Percentiles rank a stretch among this genome's conserved stretches.
Conservation (phyloP, 352 stramenopile species). For the Blastocystis sp. region DNA sequence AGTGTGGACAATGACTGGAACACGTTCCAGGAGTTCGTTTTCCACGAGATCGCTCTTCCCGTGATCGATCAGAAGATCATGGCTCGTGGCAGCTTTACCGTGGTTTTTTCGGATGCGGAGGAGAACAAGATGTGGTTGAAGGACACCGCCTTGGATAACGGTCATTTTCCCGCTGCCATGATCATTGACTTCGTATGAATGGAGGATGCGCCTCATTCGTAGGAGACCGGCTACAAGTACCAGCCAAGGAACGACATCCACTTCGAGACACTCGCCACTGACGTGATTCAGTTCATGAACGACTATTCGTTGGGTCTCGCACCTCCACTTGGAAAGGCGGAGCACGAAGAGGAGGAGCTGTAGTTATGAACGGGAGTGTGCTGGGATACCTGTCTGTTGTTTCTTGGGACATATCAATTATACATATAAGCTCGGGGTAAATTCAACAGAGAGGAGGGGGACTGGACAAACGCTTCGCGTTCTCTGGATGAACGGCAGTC, state of each 20-base stretch:
- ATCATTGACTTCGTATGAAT: constrained; percentile 50
- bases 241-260: background rate
- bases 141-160: background rate
- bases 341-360: constrained; percentile 26
- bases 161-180: background rate
- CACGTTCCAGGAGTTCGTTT: constrained; percentile 54
- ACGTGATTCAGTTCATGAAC: constrained; percentile 56
- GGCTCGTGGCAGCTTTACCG: constrained; percentile 33
- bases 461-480: too few relatives aligned
- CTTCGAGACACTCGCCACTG: background rate
- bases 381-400: constrained; percentile 1
- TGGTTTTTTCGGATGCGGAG: constrained; percentile 53
- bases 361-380: background rate
- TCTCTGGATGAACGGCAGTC: too few relatives aligned
- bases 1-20: constrained; percentile 16
- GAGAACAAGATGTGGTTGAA: constrained; percentile 64
- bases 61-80: constrained; percentile 55
- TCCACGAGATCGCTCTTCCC: constrained; percentile 40
- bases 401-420: too few relatives aligned
- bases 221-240: constrained; percentile 57
- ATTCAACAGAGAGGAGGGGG: too few relatives aligned
- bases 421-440: too few relatives aligned
- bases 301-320: constrained; percentile 46
- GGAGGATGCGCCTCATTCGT: background rate
- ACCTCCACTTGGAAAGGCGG: constrained; percentile 6